Conservation (phyloP, 2,329 filamentous ascomycete species). For the Knufia fluminis region DNA sequence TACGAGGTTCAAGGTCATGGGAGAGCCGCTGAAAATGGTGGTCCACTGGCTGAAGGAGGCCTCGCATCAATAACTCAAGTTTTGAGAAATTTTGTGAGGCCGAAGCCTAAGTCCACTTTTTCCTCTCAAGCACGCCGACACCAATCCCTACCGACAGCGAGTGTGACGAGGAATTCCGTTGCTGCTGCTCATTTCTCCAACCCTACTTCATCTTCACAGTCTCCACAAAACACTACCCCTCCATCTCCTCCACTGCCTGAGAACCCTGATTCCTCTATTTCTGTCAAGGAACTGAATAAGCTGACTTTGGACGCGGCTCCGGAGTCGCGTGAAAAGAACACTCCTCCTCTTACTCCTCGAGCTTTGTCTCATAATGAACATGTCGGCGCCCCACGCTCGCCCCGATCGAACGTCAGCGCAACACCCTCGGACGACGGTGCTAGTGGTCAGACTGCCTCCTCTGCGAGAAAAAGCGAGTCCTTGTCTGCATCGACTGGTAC, state of each 20-base stretch:
- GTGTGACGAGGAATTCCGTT: slow-evolving; percentile 55
- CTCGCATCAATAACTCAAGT: slow-evolving; percentile 35
- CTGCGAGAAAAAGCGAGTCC: slow-evolving; percentile 32
- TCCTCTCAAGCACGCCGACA: slow-evolving; percentile 34
- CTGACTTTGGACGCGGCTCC: slow-evolving; percentile 71
- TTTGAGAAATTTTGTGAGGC: slow-evolving; percentile 37
- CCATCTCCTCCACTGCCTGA: slow-evolving; percentile 38
- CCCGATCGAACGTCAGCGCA: slow-evolving; percentile 20
- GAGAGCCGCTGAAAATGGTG: slow-evolving; percentile 33
- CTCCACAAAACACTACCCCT: slow-evolving; percentile 41
- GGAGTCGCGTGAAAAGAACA: slow-evolving; percentile 66
- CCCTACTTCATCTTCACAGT: slow-evolving; percentile 47
- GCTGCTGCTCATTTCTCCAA: slow-evolving; percentile 62
- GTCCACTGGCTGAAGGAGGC: slow-evolving; percentile 30
- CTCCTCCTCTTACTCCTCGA: slow-evolving; percentile 79
- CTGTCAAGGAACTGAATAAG: slow-evolving; percentile 44
- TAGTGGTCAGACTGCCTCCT: neutral
- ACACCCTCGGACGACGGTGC: slow-evolving; percentile 19
- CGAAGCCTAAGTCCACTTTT: slow-evolving; percentile 27
- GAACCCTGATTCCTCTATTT: slow-evolving; percentile 33
- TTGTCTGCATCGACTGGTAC: slow-evolving; percentile 60
- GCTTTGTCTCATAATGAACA: slow-evolving; percentile 61
- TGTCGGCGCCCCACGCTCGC: slow-evolving; percentile 23
- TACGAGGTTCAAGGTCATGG: slow-evolving; percentile 37
- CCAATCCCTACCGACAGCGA: slow-evolving; percentile 50